Percentiles rank a stretch among this genome's conserved stretches.
Evolutionary conservation across 768 basidiomycete species (phyloP).

Genomic region (Tylopilus subfusipes): DNA sequence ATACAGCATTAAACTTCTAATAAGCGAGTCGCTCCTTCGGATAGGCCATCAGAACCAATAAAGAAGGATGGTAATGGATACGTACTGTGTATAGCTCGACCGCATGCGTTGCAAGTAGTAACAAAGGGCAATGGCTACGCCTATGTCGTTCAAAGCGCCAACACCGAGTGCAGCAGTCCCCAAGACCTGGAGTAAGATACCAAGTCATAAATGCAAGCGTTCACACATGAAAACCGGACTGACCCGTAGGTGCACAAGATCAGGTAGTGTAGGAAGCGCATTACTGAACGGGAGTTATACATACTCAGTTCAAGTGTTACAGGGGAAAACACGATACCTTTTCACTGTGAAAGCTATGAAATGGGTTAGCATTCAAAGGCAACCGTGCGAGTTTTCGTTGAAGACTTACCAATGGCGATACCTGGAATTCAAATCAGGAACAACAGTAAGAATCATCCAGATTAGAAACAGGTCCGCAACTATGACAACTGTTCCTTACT

Average conservation of each 20-base stretch:
- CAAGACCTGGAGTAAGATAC: constrained; percentile 34
- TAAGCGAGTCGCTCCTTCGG: constrained; percentile 51
- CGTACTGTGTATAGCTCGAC: constrained; percentile 45
- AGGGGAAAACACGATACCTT: constrained; percentile 33
- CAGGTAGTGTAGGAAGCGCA: constrained; percentile 38
- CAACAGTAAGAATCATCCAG: not conserved
- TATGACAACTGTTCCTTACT: constrained; percentile 31
- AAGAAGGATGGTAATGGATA: constrained; percentile 1
- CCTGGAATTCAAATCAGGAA: constrained; percentile 17
- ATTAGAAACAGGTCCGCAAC: not conserved
- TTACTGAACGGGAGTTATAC: constrained; percentile 30
- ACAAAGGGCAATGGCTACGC: constrained; percentile 50
- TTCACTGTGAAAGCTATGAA: constrained; percentile 42
- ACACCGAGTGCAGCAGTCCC: constrained; percentile 48
- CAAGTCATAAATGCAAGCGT: not conserved
- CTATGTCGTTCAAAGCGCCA: constrained; percentile 48
- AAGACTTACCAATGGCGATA: constrained; percentile 39
- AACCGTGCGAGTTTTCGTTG: not conserved
- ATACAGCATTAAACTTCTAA: constrained; percentile 54
- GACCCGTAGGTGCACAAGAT: constrained; percentile 46
- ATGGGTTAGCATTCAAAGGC: not conserved
- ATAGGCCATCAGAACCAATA: not conserved
- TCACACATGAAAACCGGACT: constrained; percentile 6
- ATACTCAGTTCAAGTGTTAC: not conserved
- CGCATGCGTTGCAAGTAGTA: constrained; percentile 53